phyloP scores from a whole-genome alignment of 1,284 basidiomycete species.

The Somion occarium region DNA sequence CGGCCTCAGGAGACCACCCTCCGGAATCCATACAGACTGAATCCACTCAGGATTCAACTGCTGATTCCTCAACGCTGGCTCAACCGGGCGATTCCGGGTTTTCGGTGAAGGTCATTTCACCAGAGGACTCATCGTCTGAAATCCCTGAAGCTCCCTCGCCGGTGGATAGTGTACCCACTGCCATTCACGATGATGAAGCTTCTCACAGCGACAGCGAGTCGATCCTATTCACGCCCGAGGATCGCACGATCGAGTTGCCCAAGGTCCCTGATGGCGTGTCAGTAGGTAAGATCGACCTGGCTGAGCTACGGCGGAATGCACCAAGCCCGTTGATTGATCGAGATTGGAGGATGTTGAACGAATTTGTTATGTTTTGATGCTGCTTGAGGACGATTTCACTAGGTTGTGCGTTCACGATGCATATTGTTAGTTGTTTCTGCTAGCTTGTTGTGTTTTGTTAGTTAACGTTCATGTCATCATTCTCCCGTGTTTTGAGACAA shows the following conservation, averaged over 20 bases:
- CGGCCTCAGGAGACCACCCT: background rate
- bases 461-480: too few relatives aligned
- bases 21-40: background rate
- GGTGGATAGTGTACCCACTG: background rate
- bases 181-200: background rate
- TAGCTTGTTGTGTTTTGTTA: too few relatives aligned
- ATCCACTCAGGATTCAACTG: background rate
- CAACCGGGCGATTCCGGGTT: background rate
- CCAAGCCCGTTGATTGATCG: background rate
- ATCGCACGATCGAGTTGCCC: background rate
- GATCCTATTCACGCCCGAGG: background rate
- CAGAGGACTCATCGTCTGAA: background rate
- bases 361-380: conserved; percentile 1
- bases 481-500: too few relatives aligned
- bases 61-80: background rate
- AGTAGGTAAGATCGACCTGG: background rate
- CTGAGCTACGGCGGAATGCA: background rate
- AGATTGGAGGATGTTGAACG: conserved; percentile 1
- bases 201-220: background rate
- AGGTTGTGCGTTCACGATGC: too few relatives aligned
- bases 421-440: too few relatives aligned
- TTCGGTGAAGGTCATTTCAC: background rate
- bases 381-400: too few relatives aligned
- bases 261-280: background rate
- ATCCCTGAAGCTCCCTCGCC: background rate